These are phyloP conservation scores for Exophiala calicioides DNA, from an alignment of 2,329 filamentous ascomycete species.

Conservation along the genomic window DNA sequence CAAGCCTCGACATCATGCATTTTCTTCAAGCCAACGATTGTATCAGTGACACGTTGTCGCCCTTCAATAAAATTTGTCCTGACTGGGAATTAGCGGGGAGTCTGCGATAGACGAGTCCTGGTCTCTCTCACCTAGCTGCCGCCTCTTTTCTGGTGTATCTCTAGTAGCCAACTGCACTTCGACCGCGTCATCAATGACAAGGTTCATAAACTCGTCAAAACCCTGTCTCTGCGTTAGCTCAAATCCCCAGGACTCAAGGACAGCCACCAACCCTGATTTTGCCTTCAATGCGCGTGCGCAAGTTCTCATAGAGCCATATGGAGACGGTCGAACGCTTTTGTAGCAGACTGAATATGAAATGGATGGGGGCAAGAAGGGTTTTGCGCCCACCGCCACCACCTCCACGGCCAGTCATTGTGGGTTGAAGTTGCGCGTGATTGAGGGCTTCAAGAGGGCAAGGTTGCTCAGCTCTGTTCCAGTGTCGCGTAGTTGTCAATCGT, in stretches of 20 bases:
- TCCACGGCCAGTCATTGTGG: constrained; percentile 56
- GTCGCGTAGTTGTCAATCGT: too few species aligned
- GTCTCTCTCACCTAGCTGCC: constrained; percentile 67
- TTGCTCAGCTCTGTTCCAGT: too few species aligned
- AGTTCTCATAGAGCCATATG: constrained; percentile 97
- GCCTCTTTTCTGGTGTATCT: constrained; percentile 74
- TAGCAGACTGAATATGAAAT: constrained; percentile 92
- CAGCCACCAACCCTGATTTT: constrained; percentile 75
- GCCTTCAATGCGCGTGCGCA: constrained; percentile 90
- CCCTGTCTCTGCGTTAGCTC: constrained; percentile 58
- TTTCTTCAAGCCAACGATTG: constrained; percentile 52
- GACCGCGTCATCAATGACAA: constrained; percentile 92
- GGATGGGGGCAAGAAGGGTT: constrained; percentile 74
- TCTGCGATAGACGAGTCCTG: constrained; percentile 2
- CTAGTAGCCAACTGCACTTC: constrained; percentile 87
- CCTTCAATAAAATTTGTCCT: constrained; percentile 86
- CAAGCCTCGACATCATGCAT: neutral
- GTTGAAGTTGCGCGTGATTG: neutral
- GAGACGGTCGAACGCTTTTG: constrained; percentile 81
- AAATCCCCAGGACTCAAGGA: constrained; percentile 1
- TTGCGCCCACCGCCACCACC: constrained; percentile 60
- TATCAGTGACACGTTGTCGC: constrained; percentile 84
- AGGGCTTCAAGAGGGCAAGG: neutral
- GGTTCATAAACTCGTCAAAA: constrained; percentile 99
- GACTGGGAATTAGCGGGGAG: constrained; percentile 26